Evolutionary conservation across 106 monocot species (phyloP), one percentile per base, ranked within the genome.

Genomic region (Platanthera guangdongensis): DNA sequence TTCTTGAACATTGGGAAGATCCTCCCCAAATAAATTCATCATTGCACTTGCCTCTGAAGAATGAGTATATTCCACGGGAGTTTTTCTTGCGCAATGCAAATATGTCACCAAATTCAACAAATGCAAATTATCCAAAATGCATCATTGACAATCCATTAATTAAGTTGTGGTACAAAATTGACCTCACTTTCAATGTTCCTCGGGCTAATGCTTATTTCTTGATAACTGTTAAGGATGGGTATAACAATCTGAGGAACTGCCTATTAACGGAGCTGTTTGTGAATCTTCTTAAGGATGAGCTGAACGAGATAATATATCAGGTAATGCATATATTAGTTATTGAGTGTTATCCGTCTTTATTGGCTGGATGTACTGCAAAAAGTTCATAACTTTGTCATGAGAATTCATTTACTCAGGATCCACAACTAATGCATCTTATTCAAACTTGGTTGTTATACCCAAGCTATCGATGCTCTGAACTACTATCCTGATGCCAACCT

Each of bases 281-380:
- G 64, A 84, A 85, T 78, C 97, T 97, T 83, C 84, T 97, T 50
- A 94, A 88, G 75, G 97, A 97, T 79, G 97, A 91, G 68, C 84
- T 97, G 32, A 97, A 94, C 83, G 97, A 97, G 76, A 86, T 87
- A 76, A 67, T 85, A 65, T 97, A 97, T 82, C 94, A 94, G 97
- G 97, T 97, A 80, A 65, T 53, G 16, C 28, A 51, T 63, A 15
- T 51, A 50, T 82, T 60, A 77, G 16, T 72, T 32, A n/a, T 25
- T 45, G 16, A 45, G 10, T 10, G 39, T 46, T 7, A 48, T 70
- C 47, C 48, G 5, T 15, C 45, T 32, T 65, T 30, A 25, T 65
- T 60, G 59, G n/a, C 21, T 60, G 59, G 59, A 60, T 21, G 6
- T 60, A 21, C 59, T 60, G 59, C 59, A 60, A 8, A 60, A 19